Base-by-base conservation (phyloP, 305 asterid genomes). In the Stenogyne calaminthoides region DNA sequence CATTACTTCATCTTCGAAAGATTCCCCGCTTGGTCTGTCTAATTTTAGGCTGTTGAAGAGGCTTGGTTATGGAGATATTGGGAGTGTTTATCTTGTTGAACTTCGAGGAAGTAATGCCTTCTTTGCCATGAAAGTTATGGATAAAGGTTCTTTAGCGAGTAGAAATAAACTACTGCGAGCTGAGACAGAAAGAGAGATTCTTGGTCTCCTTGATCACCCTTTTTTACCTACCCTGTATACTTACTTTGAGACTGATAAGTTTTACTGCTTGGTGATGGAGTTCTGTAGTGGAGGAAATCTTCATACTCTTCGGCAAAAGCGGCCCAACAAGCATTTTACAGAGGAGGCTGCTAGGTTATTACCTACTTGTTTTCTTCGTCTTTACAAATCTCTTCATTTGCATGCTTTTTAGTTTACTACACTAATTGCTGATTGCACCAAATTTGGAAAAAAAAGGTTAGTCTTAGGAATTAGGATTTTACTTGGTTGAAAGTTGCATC, bases 71-170 rank as follows among this genome's bases (percentile, higher is more conserved):
- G 98, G 98, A 32, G 98, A 93, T 72, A 93, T 93, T 42, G 98
- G 98, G 61, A 93, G 96, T 69, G 98, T 93, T 11, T 93, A 91
- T 78, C 98, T 93, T 51, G 97, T 89, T 36, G 97, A 93, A 69
- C 89, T 93, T 25, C 77, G 95, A 57, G 95, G 94, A 60, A 89
- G 89, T 0, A 80, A 71, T 57, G 27, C 96, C 3, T 93, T 78
- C 85, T 93, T 91, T 69, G 98, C 98, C 54, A 91, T 93, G 97
- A 93, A 93, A 77, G 96, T 93, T 18, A 93, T 93, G 98, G 98
- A 93, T 77, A 93, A 88, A 67, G 88, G 85, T 5, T 91, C 97
- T 37, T 94, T 93, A n/a, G 96, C 95, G 2, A 91, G 96, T 66
- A 84, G 97, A 52, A 93, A 93, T 79, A 93, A 93, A 77, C 78